Base-by-base conservation (phyloP, 139 green algal genomes). In the Picochlorum sp. region DNA sequence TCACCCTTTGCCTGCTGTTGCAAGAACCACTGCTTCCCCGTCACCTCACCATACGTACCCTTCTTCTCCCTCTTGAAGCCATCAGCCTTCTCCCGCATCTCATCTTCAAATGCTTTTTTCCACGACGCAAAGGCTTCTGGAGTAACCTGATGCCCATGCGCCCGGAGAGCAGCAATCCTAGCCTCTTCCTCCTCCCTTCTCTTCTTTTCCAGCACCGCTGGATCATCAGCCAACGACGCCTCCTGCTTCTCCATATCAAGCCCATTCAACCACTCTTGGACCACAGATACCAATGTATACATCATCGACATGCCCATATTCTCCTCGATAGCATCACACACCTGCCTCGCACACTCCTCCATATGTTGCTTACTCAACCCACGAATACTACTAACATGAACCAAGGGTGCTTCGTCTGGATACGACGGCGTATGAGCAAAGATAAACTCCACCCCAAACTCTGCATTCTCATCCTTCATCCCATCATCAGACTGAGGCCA, bases 21-120 rank as follows among this genome's bases (percentile, higher is more conserved):
- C 66, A 83, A 41, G 68, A 94, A 94, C 64, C 68, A 94, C 57
- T 85, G 62, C 68, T 82, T 87, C 16, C 87, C 87, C 1, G 74
- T 87, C 16, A 82, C 51, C 16, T 72, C 51, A 50, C 52, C 45
- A 24, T 65, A 52, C 24, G 62, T 65, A 20, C 28, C 54, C 28
- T 18, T 62, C 21, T 9, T 11, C 0, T 41, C 34, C 34, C 8
- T 41, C 31, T 34, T 18, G 15, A 26, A 23, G 20, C 41, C 1
- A 15, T 11, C 34, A 41, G 34, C 34, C 34, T 41, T 41, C 34
- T 41, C 34, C 31, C 24, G 47, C 47, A 54, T 26, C 47, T 71
- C 70, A 13, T 55, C 65, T 9, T 86, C 70, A 68, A 77, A 87
- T 9, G 28, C 28, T 6, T 70, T 60, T 76, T 86, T 81, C 88